Conservation (phyloP, 768 basidiomycete genomes). For the Kwoniella botswanensis region DNA sequence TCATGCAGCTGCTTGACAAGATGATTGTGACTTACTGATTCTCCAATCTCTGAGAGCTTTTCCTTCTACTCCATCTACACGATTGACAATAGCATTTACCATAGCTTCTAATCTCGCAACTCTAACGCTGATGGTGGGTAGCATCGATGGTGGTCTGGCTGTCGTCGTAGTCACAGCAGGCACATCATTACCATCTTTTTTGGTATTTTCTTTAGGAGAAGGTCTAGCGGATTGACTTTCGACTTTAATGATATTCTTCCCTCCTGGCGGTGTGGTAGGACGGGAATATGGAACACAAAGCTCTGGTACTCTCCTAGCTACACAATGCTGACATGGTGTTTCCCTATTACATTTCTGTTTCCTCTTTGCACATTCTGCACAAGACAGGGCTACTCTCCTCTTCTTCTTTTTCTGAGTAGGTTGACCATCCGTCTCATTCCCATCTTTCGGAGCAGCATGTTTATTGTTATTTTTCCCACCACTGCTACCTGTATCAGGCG, state of each 20-base stretch:
- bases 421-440: neutral
- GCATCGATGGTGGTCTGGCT: slow-evolving; percentile 20
- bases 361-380: slow-evolving; percentile 56
- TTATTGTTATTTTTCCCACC: slow-evolving; percentile 2
- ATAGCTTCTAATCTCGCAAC: slow-evolving; percentile 44
- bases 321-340: slow-evolving; percentile 58
- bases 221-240: slow-evolving; percentile 8
- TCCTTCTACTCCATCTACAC: slow-evolving; percentile 44
- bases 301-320: slow-evolving; percentile 53
- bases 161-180: neutral
- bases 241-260: slow-evolving; percentile 33
- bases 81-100: slow-evolving; percentile 49
- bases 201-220: slow-evolving; percentile 10
- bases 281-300: slow-evolving; percentile 46
- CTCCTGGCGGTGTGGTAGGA: slow-evolving; percentile 27
- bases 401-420: slow-evolving; percentile 52
- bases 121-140: slow-evolving; percentile 46
- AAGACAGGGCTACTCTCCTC: slow-evolving; percentile 51
- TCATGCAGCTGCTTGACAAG: neutral
- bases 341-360: slow-evolving; percentile 56
- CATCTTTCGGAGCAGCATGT: slow-evolving; percentile 20
- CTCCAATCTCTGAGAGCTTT: slow-evolving; percentile 47
- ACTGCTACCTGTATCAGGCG: neutral
- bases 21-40: slow-evolving; percentile 38
- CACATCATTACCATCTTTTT: slow-evolving; percentile 13